phyloP scores from a whole-genome alignment of 805 yeast genomes.

The Hemisphaericaspora nanyangensis region DNA sequence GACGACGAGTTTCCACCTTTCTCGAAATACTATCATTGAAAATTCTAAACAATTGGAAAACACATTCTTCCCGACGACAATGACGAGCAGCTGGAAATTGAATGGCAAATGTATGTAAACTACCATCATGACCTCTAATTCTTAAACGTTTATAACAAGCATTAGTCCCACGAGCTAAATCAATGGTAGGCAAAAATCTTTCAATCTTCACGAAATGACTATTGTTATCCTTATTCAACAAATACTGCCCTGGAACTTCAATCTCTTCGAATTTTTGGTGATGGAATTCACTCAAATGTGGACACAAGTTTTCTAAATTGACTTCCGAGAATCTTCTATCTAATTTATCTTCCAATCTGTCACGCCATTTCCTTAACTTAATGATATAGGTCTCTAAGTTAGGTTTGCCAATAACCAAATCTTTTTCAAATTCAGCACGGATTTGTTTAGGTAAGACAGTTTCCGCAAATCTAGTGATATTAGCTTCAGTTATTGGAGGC shows the following conservation, averaged over 20 bases:
- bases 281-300: slow-evolving; percentile 94
- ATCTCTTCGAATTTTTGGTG: slow-evolving; percentile 97
- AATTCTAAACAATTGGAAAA: slow-evolving; percentile 86
- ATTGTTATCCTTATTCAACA: slow-evolving; percentile 82
- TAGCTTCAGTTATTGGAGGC: slow-evolving; percentile 89
- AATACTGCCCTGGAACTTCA: slow-evolving; percentile 95
- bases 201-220: slow-evolving; percentile 91
- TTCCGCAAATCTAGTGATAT: slow-evolving; percentile 85
- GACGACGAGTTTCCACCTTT: slow-evolving; percentile 83
- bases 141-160: slow-evolving; percentile 86
- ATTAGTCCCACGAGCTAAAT: slow-evolving; percentile 83
- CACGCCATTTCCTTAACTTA: slow-evolving; percentile 87
- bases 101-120: slow-evolving; percentile 87
- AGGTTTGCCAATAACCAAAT: slow-evolving; percentile 83
- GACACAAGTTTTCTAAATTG: slow-evolving; percentile 85
- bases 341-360: slow-evolving; percentile 83
- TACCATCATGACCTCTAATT: slow-evolving; percentile 92
- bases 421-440: slow-evolving; percentile 85
- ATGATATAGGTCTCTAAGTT: slow-evolving; percentile 82
- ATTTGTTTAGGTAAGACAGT: slow-evolving; percentile 86
- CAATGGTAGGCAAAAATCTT: slow-evolving; percentile 84
- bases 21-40: slow-evolving; percentile 76
- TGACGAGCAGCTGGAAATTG: slow-evolving; percentile 98
- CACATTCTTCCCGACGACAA: slow-evolving; percentile 92
- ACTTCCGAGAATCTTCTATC: slow-evolving; percentile 80